These are phyloP conservation scores for Talaromyces marneffei DNA, from an alignment of 2,329 filamentous ascomycete species.

Conservation along the genomic window DNA sequence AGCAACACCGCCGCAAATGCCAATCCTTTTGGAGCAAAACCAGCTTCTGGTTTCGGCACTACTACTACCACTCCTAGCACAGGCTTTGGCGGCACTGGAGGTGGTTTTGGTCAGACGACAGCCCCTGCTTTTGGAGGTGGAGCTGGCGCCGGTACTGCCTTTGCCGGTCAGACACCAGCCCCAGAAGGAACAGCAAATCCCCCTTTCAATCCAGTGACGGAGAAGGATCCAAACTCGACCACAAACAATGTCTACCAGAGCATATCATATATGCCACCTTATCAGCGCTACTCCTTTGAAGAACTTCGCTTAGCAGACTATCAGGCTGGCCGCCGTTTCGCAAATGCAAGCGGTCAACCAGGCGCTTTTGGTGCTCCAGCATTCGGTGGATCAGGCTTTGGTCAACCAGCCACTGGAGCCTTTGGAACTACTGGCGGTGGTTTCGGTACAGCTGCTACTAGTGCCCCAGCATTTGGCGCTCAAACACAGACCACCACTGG, in stretches of 20 bases:
- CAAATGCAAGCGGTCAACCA: slow-evolving; percentile 71
- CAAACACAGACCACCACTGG: slow-evolving; percentile 36
- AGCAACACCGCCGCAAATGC: slow-evolving; percentile 12
- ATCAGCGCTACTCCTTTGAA: slow-evolving; percentile 82
- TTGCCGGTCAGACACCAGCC: slow-evolving; percentile 35
- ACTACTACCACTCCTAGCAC: slow-evolving; percentile 20
- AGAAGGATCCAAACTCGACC: slow-evolving; percentile 38
- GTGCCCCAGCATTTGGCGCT: slow-evolving; percentile 38
- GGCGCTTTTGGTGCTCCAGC: slow-evolving; percentile 73
- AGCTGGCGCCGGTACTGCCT: slow-evolving; percentile 39
- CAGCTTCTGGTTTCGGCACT: slow-evolving; percentile 25
- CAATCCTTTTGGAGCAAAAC: slow-evolving; percentile 23
- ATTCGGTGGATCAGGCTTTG: slow-evolving; percentile 47
- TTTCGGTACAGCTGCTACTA: slow-evolving; percentile 25
- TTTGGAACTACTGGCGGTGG: slow-evolving; percentile 34
- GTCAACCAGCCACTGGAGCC: slow-evolving; percentile 38
- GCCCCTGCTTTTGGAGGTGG: slow-evolving; percentile 32
- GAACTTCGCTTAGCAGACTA: slow-evolving; percentile 80
- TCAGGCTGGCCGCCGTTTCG: slow-evolving; percentile 73
- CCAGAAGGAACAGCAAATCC: slow-evolving; percentile 43
- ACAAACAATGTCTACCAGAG: slow-evolving; percentile 45
- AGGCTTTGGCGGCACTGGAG: slow-evolving; percentile 20
- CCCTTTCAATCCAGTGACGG: slow-evolving; percentile 40
- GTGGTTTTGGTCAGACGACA: slow-evolving; percentile 22
- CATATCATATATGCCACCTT: slow-evolving; percentile 44